Conservation (phyloP, 2,329 filamentous ascomycete species). For the Stachybotrys elegans region DNA sequence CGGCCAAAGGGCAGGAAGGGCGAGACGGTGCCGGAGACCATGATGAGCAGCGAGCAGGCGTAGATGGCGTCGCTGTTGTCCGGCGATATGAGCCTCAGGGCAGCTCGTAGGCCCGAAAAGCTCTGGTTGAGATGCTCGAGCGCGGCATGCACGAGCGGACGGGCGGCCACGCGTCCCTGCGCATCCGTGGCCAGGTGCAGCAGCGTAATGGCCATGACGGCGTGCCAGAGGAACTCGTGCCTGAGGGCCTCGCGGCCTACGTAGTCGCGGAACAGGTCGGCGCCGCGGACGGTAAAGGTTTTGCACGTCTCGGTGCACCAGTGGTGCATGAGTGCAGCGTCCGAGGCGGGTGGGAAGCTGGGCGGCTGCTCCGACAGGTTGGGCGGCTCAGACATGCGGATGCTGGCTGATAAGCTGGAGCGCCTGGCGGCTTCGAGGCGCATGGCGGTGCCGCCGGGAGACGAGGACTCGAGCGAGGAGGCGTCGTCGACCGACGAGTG, state of each 20-base stretch:
- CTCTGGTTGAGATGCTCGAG: background rate
- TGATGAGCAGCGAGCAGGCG: background rate
- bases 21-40: background rate
- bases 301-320: background rate
- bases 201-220: background rate
- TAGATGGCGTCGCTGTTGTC: background rate
- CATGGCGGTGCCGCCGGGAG: background rate
- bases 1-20: background rate
- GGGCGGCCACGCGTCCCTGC: background rate
- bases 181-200: background rate
- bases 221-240: background rate
- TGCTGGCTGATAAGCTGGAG: background rate
- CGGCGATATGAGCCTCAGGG: background rate
- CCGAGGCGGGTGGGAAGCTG: background rate
- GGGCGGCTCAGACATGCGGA: background rate
- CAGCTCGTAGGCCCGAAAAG: background rate
- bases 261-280: background rate
- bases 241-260: background rate
- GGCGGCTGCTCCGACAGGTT: background rate
- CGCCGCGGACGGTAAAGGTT: background rate
- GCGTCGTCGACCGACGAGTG: background rate
- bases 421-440: background rate
- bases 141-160: background rate
- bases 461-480: background rate
- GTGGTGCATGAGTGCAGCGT: background rate